These are phyloP conservation scores for Phascolomyces articulosus DNA, from an alignment of 371 early-diverging fungal genomes.

Conservation along the genomic window DNA sequence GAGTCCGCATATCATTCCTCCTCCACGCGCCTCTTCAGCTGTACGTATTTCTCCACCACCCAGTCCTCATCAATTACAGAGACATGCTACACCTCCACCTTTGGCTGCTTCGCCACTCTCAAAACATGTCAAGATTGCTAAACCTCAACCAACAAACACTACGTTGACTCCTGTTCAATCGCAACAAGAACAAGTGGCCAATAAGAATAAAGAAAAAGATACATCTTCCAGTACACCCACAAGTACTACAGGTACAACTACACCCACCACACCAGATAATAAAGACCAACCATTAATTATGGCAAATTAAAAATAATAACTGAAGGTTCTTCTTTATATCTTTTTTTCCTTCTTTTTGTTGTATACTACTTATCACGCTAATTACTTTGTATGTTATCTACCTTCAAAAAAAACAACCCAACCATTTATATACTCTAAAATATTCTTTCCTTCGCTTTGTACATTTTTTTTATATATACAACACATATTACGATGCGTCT, in stretches of 20 bases:
- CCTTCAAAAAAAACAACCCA: too few relatives aligned
- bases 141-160: background rate
- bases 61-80: conserved; percentile 46
- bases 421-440: too few relatives aligned
- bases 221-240: conserved; percentile 16
- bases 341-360: too few relatives aligned
- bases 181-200: conserved; percentile 17
- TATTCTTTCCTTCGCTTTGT: conserved; percentile 1
- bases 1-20: conserved; percentile 21
- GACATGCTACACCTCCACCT: conserved; percentile 12
- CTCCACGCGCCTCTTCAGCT: conserved; percentile 40
- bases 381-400: too few relatives aligned
- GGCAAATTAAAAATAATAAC: conserved; percentile 16
- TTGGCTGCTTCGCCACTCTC: conserved; percentile 31
- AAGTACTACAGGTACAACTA: conserved; percentile 13
- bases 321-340: too few relatives aligned
- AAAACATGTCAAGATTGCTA: conserved; percentile 5
- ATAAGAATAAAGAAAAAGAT: conserved; percentile 13
- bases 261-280: conserved; percentile 13
- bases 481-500: background rate
- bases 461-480: background rate
- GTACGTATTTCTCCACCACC: conserved; percentile 58
- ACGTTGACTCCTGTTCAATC: conserved; percentile 1
- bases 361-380: too few relatives aligned
- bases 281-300: conserved; percentile 11